Evolutionary conservation across 1,284 basidiomycete genomes (phyloP), one percentile per base, ranked within the genome.

Genomic region (Tilletia setariae): DNA sequence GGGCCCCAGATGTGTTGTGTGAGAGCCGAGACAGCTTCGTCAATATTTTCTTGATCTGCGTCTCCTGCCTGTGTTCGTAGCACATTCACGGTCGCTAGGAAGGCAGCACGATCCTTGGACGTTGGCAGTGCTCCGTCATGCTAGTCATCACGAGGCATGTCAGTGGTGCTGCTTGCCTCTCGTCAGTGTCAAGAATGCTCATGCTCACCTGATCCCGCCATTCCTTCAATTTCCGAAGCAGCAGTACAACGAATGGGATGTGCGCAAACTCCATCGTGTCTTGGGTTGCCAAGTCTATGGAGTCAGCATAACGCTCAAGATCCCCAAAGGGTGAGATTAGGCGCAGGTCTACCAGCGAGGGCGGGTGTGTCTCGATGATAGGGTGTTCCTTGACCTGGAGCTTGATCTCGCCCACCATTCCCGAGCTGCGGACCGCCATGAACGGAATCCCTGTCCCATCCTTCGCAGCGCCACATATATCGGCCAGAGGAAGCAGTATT

Each of bases 361-460:
- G 93, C 0, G 93, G 90, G 84, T 98, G 96, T 19, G 91, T 92
- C 79, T 98, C 94, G 76, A 96, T 89, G 77, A 98, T 93, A 90
- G 69, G 23, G 64, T 30, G 42, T 69, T 82, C 80, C 62, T 74
- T 78, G 53, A 79, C 53, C 67, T 74, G 73, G 61, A 79, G 66
- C 11, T 70, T 68, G 65, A 80, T 69, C 56, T 74, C 70, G 21
- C 77, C 80, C 19, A 79, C 67, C 70, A 82, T 73, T 3, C 80
- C 80, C 9, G 76, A 71, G 30, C 71, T 74, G 8, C 72, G 65
- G 0, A 76, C 73, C 16, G 69, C 64, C 23, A 82, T 68, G 21
- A 82, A 49, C 4, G 80, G 80, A 6, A 82, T 68, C 28, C 73
- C 51, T n/a, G 3, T 53, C 61, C 68, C 1, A 74, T 70, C 11